Percentiles rank a stretch among this genome's conserved stretches.
Evolutionary conservation across 768 basidiomycete genomes (phyloP).

Genomic region (Termitomyces sp.): DNA sequence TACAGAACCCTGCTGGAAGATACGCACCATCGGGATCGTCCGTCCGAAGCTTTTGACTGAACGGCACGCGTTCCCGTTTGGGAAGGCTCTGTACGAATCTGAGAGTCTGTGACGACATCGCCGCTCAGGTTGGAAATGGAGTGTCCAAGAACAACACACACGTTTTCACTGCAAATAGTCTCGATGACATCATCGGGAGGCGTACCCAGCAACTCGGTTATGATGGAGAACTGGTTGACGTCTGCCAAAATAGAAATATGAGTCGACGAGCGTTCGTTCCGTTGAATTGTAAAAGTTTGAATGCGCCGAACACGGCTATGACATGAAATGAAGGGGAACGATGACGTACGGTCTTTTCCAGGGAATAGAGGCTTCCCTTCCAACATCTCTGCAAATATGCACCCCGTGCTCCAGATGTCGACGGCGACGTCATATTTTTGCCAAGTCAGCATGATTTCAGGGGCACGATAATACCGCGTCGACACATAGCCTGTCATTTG

Average conservation of each 20-base stretch:
- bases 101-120: conserved; percentile 62
- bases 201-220: conserved; percentile 97
- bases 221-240: conserved; percentile 99
- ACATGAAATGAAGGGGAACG: neutral
- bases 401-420: conserved; percentile 99
- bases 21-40: conserved; percentile 79
- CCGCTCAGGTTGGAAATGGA: neutral
- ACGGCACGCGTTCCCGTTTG: conserved; percentile 93
- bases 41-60: conserved; percentile 88
- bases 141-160: conserved; percentile 43
- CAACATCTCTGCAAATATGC: conserved; percentile 99
- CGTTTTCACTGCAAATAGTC: conserved; percentile 97
- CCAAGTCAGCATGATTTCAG: conserved; percentile 99
- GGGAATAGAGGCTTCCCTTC: conserved; percentile 99
- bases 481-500: conserved; percentile 99
- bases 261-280: neutral
- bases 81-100: conserved; percentile 98
- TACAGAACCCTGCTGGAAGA: neutral
- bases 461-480: conserved; percentile 97
- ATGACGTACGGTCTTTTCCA: conserved; percentile 93
- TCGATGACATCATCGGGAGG: conserved; percentile 99
- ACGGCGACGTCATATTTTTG: conserved; percentile 99
- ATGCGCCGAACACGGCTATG: neutral
- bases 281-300: no score
- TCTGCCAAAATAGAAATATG: conserved; percentile 45